phyloP scores from a whole-genome alignment of 441 rosid genomes.

The Erodium chrysanthum region DNA sequence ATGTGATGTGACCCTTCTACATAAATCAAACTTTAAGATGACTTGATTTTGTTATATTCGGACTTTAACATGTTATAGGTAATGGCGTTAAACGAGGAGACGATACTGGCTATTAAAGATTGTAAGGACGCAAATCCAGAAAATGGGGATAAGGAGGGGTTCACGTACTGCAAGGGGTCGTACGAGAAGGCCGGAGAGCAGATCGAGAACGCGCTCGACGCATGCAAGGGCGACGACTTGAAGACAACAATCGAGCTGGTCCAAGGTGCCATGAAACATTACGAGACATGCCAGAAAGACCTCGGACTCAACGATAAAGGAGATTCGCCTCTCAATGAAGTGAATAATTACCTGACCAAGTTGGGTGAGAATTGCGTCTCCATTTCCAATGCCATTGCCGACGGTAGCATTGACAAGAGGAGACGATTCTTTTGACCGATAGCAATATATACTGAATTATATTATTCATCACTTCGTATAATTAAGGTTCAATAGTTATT shows the following conservation, averaged over 20 bases:
- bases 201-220: background rate
- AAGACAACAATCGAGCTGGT: background rate
- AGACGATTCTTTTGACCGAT: no score
- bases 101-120: background rate
- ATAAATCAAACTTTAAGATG: no score
- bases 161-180: background rate
- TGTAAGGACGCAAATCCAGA: background rate
- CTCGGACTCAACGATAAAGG: background rate
- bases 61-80: no score
- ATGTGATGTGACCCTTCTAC: no score
- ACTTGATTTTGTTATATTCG: no score
- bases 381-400: background rate
- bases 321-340: background rate
- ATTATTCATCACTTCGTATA: no score
- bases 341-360: background rate
- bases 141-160: no score
- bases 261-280: background rate
- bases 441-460: no score
- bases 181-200: background rate
- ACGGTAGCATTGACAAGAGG: background rate
- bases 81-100: no score
- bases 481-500: no score
- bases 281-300: background rate
- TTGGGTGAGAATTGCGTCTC: background rate
- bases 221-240: background rate